These are phyloP conservation scores for Septoria petroselini DNA, from an alignment of 2,329 filamentous ascomycete species.

Conservation along the genomic window DNA sequence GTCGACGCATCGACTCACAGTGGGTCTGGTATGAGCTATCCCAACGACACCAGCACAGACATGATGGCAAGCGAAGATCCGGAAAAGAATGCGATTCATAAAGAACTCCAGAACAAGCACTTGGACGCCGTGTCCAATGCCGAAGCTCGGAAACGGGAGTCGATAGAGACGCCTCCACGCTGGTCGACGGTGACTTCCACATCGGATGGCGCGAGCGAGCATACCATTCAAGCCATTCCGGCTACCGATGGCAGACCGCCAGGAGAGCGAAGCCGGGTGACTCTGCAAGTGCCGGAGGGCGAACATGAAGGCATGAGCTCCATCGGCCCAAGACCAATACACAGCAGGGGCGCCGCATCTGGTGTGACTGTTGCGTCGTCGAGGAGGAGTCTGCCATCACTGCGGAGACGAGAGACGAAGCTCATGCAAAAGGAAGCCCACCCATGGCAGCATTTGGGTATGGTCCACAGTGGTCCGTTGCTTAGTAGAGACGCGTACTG, in stretches of 20 bases:
- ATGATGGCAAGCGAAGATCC: too few relatives aligned
- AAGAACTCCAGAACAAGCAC: conserved; percentile 22
- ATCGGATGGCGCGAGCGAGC: conserved; percentile 18
- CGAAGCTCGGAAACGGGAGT: conserved; percentile 23
- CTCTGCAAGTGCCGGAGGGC: conserved; percentile 16
- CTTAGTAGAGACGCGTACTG: neutral
- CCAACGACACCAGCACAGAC: neutral
- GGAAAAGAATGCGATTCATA: conserved; percentile 23
- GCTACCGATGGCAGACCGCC: conserved; percentile 5
- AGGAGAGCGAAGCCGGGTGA: conserved; percentile 15
- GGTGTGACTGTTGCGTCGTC: conserved; percentile 19
- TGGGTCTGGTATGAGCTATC: conserved; percentile 2
- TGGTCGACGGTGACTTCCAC: conserved; percentile 22
- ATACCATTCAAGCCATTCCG: conserved; percentile 11
- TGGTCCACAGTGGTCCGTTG: neutral
- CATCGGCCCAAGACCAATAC: conserved; percentile 12
- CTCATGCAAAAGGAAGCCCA: conserved; percentile 32
- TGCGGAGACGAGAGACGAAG: conserved; percentile 29
- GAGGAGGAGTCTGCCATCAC: conserved; percentile 25
- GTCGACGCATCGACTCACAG: conserved; percentile 3
- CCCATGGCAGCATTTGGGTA: conserved; percentile 31
- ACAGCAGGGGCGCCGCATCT: conserved; percentile 22
- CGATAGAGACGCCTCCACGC: conserved; percentile 23
- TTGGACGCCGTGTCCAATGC: conserved; percentile 17
- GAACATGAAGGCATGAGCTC: conserved; percentile 4